phyloP scores from a whole-genome alignment of 257 asterid species.

The Sherardia arvensis region DNA sequence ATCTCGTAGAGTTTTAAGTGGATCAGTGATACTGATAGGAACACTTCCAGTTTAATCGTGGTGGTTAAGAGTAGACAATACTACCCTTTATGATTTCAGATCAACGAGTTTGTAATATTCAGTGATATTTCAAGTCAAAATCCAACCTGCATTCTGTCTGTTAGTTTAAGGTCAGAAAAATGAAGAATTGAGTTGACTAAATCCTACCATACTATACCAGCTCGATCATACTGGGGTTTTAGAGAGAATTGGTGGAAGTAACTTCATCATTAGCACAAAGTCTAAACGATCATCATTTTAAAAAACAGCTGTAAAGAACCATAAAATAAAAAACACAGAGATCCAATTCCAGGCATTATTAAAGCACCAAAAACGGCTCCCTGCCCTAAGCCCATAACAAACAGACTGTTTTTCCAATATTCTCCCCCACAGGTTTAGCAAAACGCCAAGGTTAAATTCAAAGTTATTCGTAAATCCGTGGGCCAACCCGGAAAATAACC shows the following conservation, averaged over 20 bases:
- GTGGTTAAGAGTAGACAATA: too few relatives aligned
- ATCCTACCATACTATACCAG: background rate
- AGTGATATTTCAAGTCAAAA: too few relatives aligned
- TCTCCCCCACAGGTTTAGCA: background rate
- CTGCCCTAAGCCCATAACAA: background rate
- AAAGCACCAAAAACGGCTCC: background rate
- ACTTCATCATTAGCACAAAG: constrained; percentile 16
- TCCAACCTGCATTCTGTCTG: too few relatives aligned
- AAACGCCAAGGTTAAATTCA: background rate
- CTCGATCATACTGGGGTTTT: background rate
- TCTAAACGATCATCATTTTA: constrained; percentile 1
- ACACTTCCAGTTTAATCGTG: too few relatives aligned
- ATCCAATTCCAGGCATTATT: background rate
- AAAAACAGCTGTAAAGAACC: background rate
- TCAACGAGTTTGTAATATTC: too few relatives aligned
- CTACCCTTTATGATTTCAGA: too few relatives aligned
- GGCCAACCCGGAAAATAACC: background rate
- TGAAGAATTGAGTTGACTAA: background rate
- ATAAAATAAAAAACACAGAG: too few relatives aligned
- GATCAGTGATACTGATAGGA: too few relatives aligned
- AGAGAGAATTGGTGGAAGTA: constrained; percentile 10
- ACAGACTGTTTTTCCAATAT: background rate
- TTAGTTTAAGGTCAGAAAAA: too few relatives aligned
- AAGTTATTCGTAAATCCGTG: background rate
- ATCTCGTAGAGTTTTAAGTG: too few relatives aligned